Evolutionary conservation across 83 land plant genomes (phyloP), one percentile per base, ranked within the genome.

Genomic region (Picea mariana): DNA sequence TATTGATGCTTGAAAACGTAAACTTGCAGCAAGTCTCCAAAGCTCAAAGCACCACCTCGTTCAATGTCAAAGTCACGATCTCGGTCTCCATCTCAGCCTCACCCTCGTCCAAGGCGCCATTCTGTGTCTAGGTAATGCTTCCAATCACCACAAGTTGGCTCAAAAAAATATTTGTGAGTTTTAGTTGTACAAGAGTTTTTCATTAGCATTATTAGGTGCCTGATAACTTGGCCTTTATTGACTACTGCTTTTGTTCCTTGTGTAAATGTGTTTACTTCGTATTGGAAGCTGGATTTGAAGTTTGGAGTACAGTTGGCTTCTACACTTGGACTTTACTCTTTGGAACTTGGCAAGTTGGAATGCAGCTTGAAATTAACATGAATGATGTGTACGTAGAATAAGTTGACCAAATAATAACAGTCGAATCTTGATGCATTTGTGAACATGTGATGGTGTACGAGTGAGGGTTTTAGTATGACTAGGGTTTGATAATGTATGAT

Each of bases 21-120:
- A 58, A 61, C 26, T 17, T 84, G 85, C 92, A 92, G 94, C 82
- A 89, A 88, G 81, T 87, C 94, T 75, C 90, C 90, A 4, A 90
- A 86, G 62, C 80, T 71, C 12, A 90, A 88, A 80, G 49, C 90
- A 12, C 67, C 84, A 17, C 68, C 77, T 42, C 84, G 82, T 34
- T 83, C 88, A 2, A 62, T 76, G 31, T 85, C 84, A 21, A 79
- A 79, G 34, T 86, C 87, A 42, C 83, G 84, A 20, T 89, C 94
- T 17, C 79, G 87, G 65, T 86, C 89, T 71, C 80, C 75, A 8
- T 84, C 93, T 63, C 81, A 55, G 68, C 78, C 83, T 3, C 84
- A 67, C 34, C 75, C 91, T 68, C 47, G 69, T 49, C 86, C 92
- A 52, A 81, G 90, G 86, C 65, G 59, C 59, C 80, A n/a, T 16